Conservation (phyloP, 2,329 filamentous ascomycete species). For the Aureobasidium vineae region DNA sequence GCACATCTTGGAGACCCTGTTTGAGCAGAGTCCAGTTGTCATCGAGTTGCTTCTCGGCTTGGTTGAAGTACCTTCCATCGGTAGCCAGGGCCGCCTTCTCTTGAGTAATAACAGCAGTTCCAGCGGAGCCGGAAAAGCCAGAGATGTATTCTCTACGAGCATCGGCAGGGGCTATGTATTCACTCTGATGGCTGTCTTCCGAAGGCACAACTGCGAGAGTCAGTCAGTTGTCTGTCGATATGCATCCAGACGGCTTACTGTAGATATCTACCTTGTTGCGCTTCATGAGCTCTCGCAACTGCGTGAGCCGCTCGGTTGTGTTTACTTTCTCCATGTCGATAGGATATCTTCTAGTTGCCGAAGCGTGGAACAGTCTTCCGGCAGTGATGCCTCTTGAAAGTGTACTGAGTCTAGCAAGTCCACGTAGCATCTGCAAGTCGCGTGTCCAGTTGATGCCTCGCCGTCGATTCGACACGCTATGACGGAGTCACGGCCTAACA, state of each 20-base stretch:
- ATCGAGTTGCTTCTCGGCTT: conserved; percentile 87
- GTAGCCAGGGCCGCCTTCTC: conserved; percentile 89
- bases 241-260: conserved; percentile 56
- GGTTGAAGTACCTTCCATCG: conserved; percentile 97
- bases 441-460: not conserved
- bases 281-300: conserved; percentile 82
- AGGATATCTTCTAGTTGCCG: conserved; percentile 29
- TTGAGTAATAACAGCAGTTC: conserved; percentile 82
- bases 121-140: conserved; percentile 92
- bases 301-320: conserved; percentile 71
- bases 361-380: conserved; percentile 31
- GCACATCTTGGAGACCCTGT: conserved; percentile 88
- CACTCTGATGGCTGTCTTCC: conserved; percentile 95
- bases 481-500: conserved; percentile 1
- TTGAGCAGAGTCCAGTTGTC: conserved; percentile 88
- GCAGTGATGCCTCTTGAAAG: conserved; percentile 19
- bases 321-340: conserved; percentile 72
- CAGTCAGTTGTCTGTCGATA: conserved; percentile 41
- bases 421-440: conserved; percentile 22
- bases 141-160: conserved; percentile 87
- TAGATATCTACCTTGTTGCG: conserved; percentile 86
- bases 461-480: conserved; percentile 14
- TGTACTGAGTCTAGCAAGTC: conserved; percentile 10
- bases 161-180: conserved; percentile 97
- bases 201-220: conserved; percentile 75